A percentile compares a stretch with the other conserved stretches of the same genome.
phyloP scores from a whole-genome alignment of 108 stramenopile species.

The Conticribra weissflogii region DNA sequence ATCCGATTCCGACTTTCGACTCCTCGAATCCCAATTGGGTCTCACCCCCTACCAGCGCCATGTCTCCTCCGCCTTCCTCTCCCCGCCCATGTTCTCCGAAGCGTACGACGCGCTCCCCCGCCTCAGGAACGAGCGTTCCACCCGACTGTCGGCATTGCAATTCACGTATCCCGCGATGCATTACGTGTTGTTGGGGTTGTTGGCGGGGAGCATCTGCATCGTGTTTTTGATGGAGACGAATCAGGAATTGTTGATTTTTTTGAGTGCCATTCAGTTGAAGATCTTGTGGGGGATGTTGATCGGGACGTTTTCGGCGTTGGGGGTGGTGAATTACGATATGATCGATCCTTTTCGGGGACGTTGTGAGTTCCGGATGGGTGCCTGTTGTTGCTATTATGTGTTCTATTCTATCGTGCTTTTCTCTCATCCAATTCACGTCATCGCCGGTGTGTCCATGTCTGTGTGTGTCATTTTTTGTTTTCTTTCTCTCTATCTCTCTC shows the following conservation, averaged over 20 bases:
- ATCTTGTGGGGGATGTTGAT: constrained; percentile 73
- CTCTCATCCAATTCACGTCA: too few species aligned
- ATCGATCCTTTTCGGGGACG: constrained; percentile 55
- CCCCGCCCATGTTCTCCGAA: constrained; percentile 42
- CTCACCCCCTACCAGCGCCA: constrained; percentile 27
- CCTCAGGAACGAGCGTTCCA: constrained; percentile 55
- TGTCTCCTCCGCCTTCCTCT: constrained; percentile 23
- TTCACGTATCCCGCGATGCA: constrained; percentile 54
- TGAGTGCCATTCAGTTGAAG: constrained; percentile 65
- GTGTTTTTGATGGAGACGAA: constrained; percentile 66
- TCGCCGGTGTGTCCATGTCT: too few species aligned
- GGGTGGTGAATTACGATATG: constrained; percentile 64
- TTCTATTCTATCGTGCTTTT: too few species aligned
- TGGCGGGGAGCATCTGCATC: constrained; percentile 49
- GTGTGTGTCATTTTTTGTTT: too few species aligned
- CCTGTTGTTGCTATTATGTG: too few species aligned
- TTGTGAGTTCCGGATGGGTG: too few species aligned
- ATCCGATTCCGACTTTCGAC: constrained; percentile 14
- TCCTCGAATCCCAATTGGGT: constrained; percentile 26
- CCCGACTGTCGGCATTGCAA: constrained; percentile 55
- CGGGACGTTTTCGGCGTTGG: constrained; percentile 67
- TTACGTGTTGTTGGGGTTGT: constrained; percentile 50
- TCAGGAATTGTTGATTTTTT: constrained; percentile 63
- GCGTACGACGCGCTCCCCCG: constrained; percentile 50
- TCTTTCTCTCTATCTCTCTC: too few species aligned